Percentiles rank a stretch among this genome's conserved stretches.
These are phyloP conservation scores for Coniochaeta sp. DNA, from an alignment of 2,329 filamentous ascomycete genomes.

Conservation along the genomic window DNA sequence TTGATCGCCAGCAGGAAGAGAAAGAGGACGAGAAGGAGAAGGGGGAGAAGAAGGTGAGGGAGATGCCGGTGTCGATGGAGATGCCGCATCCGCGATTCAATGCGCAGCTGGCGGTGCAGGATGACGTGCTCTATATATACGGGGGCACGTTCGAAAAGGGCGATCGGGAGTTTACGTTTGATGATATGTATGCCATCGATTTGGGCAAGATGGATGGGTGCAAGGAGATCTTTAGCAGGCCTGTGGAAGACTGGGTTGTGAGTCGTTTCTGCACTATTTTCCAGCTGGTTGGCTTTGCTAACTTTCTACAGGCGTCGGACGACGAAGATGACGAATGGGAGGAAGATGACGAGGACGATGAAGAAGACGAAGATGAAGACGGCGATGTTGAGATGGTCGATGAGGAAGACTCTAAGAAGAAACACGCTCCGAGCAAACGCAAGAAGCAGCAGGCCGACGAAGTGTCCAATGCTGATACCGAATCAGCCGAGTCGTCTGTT, in stretches of 20 bases:
- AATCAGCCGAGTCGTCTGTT: conserved; percentile 7
- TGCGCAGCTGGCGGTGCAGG: conserved; percentile 80
- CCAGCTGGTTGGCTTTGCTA: neutral
- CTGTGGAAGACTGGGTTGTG: conserved; percentile 78
- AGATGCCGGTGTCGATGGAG: conserved; percentile 65
- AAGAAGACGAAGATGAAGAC: conserved; percentile 45
- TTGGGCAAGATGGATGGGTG: conserved; percentile 93
- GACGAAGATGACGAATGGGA: conserved; percentile 36
- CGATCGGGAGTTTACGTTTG: conserved; percentile 90
- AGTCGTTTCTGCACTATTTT: conserved; percentile 17
- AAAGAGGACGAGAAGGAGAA: conserved; percentile 40
- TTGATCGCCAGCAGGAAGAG: conserved; percentile 26
- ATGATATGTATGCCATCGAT: conserved; percentile 88
- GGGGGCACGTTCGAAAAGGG: conserved; percentile 94
- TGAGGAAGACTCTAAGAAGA: conserved; percentile 29
- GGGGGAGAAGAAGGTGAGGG: conserved; percentile 49
- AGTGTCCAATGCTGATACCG: conserved; percentile 7
- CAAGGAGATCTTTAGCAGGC: conserved; percentile 79
- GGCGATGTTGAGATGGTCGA: conserved; percentile 43
- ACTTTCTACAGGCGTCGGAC: conserved; percentile 42
- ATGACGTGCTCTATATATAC: conserved; percentile 88
- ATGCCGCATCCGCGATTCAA: conserved; percentile 90
- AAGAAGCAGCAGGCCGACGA: conserved; percentile 16
- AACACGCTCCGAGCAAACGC: conserved; percentile 45
- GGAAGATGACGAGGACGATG: conserved; percentile 53